phyloP scores from a whole-genome alignment of 2,329 filamentous ascomycete species.

The Penicillium concentricum region DNA sequence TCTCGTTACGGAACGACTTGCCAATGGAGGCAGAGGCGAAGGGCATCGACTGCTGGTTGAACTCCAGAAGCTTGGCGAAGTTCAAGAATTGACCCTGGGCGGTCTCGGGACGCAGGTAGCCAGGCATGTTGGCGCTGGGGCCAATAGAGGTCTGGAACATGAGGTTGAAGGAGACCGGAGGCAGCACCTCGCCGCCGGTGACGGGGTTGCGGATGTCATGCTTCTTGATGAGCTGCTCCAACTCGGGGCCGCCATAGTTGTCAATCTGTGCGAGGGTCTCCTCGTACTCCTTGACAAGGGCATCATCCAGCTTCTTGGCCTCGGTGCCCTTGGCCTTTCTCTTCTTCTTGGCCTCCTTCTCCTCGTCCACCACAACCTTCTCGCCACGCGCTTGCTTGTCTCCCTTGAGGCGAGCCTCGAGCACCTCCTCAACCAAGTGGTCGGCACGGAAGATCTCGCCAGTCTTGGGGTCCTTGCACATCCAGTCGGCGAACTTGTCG shows the following conservation, averaged over 20 bases:
- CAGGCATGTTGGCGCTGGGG: slow-evolving; percentile 80
- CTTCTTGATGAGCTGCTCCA: slow-evolving; percentile 85
- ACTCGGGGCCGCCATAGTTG: slow-evolving; percentile 85
- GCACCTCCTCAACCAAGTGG: slow-evolving; percentile 91
- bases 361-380: slow-evolving; percentile 64
- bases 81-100: slow-evolving; percentile 98
- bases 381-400: slow-evolving; percentile 90
- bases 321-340: slow-evolving; percentile 75
- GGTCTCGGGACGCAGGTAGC: slow-evolving; percentile 89
- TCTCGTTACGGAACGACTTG: slow-evolving; percentile 98
- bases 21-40: slow-evolving; percentile 97
- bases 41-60: slow-evolving; percentile 92
- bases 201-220: slow-evolving; percentile 86
- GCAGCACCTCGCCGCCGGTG: slow-evolving; percentile 71
- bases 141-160: slow-evolving; percentile 98
- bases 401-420: slow-evolving; percentile 82
- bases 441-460: slow-evolving; percentile 96
- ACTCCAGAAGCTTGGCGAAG: slow-evolving; percentile 93
- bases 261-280: slow-evolving; percentile 90
- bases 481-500: slow-evolving; percentile 97
- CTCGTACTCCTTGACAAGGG: slow-evolving; percentile 83
- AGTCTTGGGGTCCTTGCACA: slow-evolving; percentile 98
- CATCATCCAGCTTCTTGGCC: slow-evolving; percentile 82
- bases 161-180: slow-evolving; percentile 91
- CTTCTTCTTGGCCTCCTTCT: slow-evolving; percentile 86